A percentile compares a stretch with the other conserved stretches of the same genome.
phyloP scores from a whole-genome alignment of 2,329 filamentous ascomycete genomes.

The Alternaria hordeiaustralica region DNA sequence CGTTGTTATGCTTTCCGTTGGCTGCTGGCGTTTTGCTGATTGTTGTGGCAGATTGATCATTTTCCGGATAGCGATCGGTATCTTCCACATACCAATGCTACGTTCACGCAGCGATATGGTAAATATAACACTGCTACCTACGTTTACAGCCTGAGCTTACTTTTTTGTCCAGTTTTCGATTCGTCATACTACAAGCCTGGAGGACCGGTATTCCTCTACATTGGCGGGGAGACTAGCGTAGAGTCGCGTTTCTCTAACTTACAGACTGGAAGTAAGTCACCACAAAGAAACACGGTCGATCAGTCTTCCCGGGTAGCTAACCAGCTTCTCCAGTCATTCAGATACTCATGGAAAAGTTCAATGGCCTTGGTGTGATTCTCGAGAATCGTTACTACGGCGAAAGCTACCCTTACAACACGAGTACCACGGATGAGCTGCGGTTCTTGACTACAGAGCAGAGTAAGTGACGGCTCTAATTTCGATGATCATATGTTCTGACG shows the following conservation, averaged over 20 bases:
- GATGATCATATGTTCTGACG: background rate
- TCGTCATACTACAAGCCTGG: conserved; percentile 61
- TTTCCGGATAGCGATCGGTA: conserved; percentile 53
- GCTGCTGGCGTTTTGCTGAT: background rate
- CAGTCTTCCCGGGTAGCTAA: background rate
- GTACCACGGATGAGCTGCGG: conserved; percentile 57
- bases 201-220: conserved; percentile 59
- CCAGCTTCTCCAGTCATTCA: conserved; percentile 52
- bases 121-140: too few relatives aligned
- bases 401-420: conserved; percentile 57
- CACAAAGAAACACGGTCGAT: background rate
- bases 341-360: conserved; percentile 61
- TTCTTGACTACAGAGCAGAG: conserved; percentile 61
- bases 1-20: background rate
- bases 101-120: conserved; percentile 57
- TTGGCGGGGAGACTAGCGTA: conserved; percentile 55
- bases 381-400: conserved; percentile 61
- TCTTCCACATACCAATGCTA: conserved; percentile 53
- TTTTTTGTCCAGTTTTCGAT: conserved; percentile 50
- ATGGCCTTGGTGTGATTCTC: conserved; percentile 61
- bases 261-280: conserved; percentile 48
- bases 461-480: background rate
- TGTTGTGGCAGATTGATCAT: conserved; percentile 51
- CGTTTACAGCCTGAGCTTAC: too few relatives aligned
- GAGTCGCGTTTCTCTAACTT: conserved; percentile 49